These are phyloP conservation scores for Candolleomyces eurysporus DNA, from an alignment of 768 basidiomycete genomes.

Conservation along the genomic window DNA sequence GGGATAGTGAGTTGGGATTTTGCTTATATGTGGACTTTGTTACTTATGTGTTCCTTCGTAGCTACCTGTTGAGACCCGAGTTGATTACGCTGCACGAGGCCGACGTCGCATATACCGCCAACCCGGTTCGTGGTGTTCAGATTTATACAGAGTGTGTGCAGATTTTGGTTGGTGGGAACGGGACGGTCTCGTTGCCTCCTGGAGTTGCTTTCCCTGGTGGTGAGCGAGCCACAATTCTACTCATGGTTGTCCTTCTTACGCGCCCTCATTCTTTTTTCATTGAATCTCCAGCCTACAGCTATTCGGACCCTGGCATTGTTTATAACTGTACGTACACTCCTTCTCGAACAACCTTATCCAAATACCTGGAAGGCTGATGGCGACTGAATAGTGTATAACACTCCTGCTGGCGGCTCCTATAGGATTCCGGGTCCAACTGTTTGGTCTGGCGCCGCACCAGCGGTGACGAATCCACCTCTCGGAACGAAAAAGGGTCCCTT, in stretches of 20 bases:
- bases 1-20: slow-evolving; percentile 5
- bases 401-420: slow-evolving; percentile 2
- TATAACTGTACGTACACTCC: slow-evolving; percentile 6
- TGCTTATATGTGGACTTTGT: neutral
- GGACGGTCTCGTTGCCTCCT: slow-evolving; percentile 32
- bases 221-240: neutral
- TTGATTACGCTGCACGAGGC: slow-evolving; percentile 33
- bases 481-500: slow-evolving; percentile 9
- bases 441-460: slow-evolving; percentile 9
- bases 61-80: slow-evolving; percentile 27
- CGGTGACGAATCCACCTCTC: slow-evolving; percentile 10
- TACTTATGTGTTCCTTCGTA: neutral
- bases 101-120: slow-evolving; percentile 26
- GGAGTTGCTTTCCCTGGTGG: slow-evolving; percentile 26
- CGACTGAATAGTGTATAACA: slow-evolving; percentile 3
- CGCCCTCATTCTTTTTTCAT: neutral
- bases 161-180: slow-evolving; percentile 19
- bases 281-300: slow-evolving; percentile 7
- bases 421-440: slow-evolving; percentile 7
- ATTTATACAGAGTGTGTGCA: slow-evolving; percentile 51
- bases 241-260: too few relatives aligned
- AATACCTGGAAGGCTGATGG: neutral
- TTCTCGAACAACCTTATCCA: neutral
- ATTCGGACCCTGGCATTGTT: slow-evolving; percentile 9
- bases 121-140: slow-evolving; percentile 43